Evolutionary conservation across 2,329 filamentous ascomycete genomes (phyloP).

Genomic region (Apiospora aurea): DNA sequence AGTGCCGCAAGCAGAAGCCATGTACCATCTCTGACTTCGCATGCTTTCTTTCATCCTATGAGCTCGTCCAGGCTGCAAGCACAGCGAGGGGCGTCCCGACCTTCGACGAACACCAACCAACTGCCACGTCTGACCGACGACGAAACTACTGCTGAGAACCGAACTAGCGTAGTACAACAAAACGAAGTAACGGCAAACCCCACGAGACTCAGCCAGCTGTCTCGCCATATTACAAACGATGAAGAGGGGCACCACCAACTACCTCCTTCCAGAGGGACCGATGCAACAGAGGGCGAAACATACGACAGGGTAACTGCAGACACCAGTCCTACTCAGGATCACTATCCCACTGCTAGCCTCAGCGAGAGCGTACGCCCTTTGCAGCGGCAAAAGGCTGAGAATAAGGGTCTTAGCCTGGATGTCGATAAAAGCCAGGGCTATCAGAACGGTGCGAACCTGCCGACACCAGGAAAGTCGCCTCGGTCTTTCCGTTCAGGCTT

Average conservation of each 20-base stretch:
- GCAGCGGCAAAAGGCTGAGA: conserved; percentile 56
- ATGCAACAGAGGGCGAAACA: conserved; percentile 77
- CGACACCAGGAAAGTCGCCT: conserved; percentile 73
- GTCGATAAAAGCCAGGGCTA: conserved; percentile 65
- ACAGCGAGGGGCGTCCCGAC: conserved; percentile 71
- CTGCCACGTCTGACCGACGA: conserved; percentile 45
- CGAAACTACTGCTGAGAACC: conserved; percentile 45
- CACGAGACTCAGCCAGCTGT: conserved; percentile 43
- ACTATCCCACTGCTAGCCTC: conserved; percentile 66
- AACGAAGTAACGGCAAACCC: conserved; percentile 58
- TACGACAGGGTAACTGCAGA: conserved; percentile 76
- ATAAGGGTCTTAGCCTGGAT: conserved; percentile 60
- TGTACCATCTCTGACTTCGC: conserved; percentile 85
- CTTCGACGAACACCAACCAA: conserved; percentile 40
- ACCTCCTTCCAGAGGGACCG: conserved; percentile 73
- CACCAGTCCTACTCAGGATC: conserved; percentile 72
- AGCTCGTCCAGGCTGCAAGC: conserved; percentile 94
- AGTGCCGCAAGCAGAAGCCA: conserved; percentile 83
- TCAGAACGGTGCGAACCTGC: conserved; percentile 57
- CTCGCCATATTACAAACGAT: conserved; percentile 48
- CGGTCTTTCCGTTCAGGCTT: conserved; percentile 81
- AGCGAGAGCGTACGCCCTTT: conserved; percentile 83
- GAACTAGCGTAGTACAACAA: conserved; percentile 59
- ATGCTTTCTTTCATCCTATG: conserved; percentile 96
- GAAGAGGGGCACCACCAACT: conserved; percentile 65